Percentiles rank a stretch among this genome's conserved stretches.
phyloP scores from a whole-genome alignment of 257 asterid genomes.

The Nicotiana tabacum region DNA sequence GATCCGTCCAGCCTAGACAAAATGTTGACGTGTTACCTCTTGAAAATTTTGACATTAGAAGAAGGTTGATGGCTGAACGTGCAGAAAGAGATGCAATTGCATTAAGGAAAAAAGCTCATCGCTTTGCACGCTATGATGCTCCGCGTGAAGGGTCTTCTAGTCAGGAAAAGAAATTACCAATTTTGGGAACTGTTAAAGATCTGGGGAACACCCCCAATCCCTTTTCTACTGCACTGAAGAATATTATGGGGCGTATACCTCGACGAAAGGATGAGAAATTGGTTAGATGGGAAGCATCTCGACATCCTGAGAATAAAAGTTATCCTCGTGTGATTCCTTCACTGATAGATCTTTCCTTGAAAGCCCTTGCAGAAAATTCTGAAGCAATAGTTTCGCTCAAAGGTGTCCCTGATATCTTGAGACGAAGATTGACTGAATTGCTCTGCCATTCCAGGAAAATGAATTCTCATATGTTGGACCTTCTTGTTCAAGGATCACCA shows the following conservation, averaged over 20 bases:
- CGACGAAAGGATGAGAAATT: constrained; percentile 22
- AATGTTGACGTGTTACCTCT: constrained; percentile 3
- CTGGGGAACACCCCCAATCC: constrained; percentile 42
- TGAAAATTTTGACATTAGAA: constrained; percentile 6
- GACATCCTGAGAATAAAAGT: constrained; percentile 11
- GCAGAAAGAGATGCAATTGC: not conserved
- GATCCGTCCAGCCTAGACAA: constrained; percentile 1
- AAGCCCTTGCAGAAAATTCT: constrained; percentile 52
- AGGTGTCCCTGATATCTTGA: constrained; percentile 50
- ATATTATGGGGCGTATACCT: constrained; percentile 33
- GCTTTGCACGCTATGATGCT: constrained; percentile 42
- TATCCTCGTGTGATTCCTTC: constrained; percentile 40
- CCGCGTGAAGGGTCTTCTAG: constrained; percentile 24
- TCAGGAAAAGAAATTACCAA: constrained; percentile 25
- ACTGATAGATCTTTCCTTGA: constrained; percentile 53
- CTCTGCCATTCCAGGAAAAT: constrained; percentile 58
- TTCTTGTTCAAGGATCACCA: constrained; percentile 58
- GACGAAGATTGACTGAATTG: constrained; percentile 39
- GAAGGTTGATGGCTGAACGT: constrained; percentile 9
- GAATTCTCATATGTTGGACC: constrained; percentile 32
- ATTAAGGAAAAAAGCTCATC: constrained; percentile 29
- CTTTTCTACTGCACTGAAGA: constrained; percentile 52
- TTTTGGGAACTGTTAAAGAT: constrained; percentile 23
- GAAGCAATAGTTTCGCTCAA: constrained; percentile 58
- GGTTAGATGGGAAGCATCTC: constrained; percentile 48